Base-by-base conservation (phyloP, 257 asterid genomes). In the Petrea volubilis region DNA sequence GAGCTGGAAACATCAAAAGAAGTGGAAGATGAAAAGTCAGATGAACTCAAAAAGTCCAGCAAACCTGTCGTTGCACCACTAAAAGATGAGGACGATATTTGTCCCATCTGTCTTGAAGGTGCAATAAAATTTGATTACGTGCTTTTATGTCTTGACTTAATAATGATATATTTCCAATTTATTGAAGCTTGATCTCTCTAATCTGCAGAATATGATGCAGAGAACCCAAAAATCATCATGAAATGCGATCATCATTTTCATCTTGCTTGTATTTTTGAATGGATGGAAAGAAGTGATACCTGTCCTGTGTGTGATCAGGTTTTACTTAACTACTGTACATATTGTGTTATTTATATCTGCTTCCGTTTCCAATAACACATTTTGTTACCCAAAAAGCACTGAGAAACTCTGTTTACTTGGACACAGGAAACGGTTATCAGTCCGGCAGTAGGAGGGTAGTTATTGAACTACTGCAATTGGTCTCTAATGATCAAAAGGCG, bases 201-300 rank as follows among this genome's bases (percentile, higher is more conserved):
- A 15, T 4, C 55, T 80, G 85, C 90, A 88, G 96, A 88, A 68
- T 88, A 87, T 72, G 92, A 85, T 80, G 73, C n/a, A 29, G 95
- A 88, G 75, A 89, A 91, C 75, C 97, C 95, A 14, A 91, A 85
- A 80, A 81, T 88, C 68, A 67, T 83, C 71, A 86, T 93, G 28
- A 85, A 88, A 72, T 88, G 97, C 3, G 92, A 85, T 77, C 97
- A 91, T 81, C 91, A 91, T 68, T 91, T 91, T 70, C 97, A 91
- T 68, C 85, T 91, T 15, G 80, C 93, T 4, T 91, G 97, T 82
- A 85, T 91, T 71, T 87, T 91, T 17, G 97, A 91, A 79, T 91
- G 97, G 97, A 84, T 85, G 96, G 97, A 91, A 87, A 89, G 95
- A 80, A 91, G 96, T 78, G 90, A 91, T 57, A 91, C 85, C 2